phyloP scores from a whole-genome alignment of 306 rosid species.

The Prunus mume region DNA sequence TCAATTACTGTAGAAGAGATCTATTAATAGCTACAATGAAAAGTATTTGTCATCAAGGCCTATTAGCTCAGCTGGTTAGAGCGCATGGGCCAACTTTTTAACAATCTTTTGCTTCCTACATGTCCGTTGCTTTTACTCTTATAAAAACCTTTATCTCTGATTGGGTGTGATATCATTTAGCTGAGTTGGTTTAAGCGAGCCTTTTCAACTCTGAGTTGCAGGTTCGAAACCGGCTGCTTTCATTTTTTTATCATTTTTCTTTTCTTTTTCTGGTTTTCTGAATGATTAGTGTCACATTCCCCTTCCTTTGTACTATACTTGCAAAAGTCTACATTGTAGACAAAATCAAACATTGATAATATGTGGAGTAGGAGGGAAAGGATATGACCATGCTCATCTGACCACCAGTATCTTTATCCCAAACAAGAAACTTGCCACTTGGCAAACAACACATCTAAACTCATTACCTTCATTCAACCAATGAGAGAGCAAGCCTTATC shows the following conservation, averaged over 20 bases:
- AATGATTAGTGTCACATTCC: neutral
- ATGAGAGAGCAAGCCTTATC: conserved; percentile 74
- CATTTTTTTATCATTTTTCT: neutral
- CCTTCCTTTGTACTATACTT: neutral
- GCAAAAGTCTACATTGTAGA: too few species aligned
- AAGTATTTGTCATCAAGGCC: fast-evolving
- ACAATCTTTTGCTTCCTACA: neutral
- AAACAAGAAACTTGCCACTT: conserved; percentile 43
- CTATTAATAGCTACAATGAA: neutral
- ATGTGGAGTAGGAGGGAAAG: conserved; percentile 6
- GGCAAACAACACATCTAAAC: conserved; percentile 28
- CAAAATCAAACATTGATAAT: too few species aligned
- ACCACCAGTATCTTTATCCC: conserved; percentile 41
- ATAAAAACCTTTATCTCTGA: too few species aligned
- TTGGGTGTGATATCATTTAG: fast-evolving
- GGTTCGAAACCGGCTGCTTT: neutral
- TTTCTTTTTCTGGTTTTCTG: neutral
- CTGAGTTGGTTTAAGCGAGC: neutral
- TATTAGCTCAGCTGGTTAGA: neutral
- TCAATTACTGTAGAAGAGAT: too few species aligned
- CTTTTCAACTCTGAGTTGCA: neutral
- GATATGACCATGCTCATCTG: neutral
- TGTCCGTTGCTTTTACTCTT: too few species aligned
- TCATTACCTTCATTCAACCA: conserved; percentile 51
- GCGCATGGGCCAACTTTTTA: conserved; percentile 1